Conservation (phyloP, 345 rosid species). For the Gossypium anomalum region DNA sequence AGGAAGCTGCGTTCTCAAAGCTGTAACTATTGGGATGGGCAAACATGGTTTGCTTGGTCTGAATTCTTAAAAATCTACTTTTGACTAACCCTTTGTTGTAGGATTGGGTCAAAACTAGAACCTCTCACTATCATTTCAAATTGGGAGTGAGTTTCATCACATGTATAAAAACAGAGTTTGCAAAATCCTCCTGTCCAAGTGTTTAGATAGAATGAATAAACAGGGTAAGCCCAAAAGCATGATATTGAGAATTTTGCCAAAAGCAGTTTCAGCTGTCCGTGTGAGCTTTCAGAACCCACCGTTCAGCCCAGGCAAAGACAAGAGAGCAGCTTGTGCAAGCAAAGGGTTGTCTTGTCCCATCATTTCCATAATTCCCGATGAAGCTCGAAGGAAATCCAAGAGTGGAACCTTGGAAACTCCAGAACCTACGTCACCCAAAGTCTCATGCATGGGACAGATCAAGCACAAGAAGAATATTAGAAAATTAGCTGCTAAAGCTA, state of each 20-base stretch:
- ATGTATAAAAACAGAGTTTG: conserved; percentile 4
- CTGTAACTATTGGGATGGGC: too few species aligned
- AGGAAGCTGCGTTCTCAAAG: too few species aligned
- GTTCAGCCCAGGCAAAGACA: conserved; percentile 65
- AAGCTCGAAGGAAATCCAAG: conserved; percentile 45
- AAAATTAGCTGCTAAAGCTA: neutral
- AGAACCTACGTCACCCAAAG: conserved; percentile 87
- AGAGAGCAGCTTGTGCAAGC: conserved; percentile 22
- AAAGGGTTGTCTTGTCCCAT: conserved; percentile 57
- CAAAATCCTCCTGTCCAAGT: neutral
- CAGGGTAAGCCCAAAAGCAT: conserved; percentile 33
- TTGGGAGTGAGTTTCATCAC: conserved; percentile 11
- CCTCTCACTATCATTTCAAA: neutral
- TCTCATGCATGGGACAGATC: conserved; percentile 91
- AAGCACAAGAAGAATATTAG: conserved; percentile 47
- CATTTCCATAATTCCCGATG: conserved; percentile 51
- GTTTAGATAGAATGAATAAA: conserved; percentile 31
- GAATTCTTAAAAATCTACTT: neutral
- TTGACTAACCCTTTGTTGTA: conserved; percentile 18
- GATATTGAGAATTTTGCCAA: conserved; percentile 53
- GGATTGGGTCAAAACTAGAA: conserved; percentile 13
- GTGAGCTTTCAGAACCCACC: conserved; percentile 48
- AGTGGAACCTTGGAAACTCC: conserved; percentile 25
- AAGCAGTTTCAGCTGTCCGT: conserved; percentile 38
- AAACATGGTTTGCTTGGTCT: conserved; percentile 10